Conservation (phyloP, 148 eudicot genomes). For the Chenopodium formosanum region DNA sequence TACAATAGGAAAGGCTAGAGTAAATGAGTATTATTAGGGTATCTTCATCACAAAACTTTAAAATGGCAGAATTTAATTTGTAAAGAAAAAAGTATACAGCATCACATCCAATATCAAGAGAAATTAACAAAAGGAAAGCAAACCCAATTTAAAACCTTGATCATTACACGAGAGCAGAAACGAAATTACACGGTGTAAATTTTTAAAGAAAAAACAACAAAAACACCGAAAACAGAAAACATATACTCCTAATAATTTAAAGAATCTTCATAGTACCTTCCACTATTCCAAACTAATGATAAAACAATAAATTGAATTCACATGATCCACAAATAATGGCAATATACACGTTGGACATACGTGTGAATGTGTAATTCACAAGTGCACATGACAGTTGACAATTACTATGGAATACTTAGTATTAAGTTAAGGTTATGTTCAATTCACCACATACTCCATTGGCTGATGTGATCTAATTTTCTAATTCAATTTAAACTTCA, state of each 20-base stretch:
- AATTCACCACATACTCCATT: too few species aligned
- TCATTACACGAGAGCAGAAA: neutral
- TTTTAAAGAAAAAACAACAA: neutral
- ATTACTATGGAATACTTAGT: too few species aligned
- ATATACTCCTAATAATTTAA: neutral
- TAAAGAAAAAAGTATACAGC: neutral
- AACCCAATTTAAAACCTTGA: neutral
- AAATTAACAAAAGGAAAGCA: too few species aligned
- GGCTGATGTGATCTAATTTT: too few species aligned
- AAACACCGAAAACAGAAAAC: neutral
- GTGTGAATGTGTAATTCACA: constrained; percentile 1
- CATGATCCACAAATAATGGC: constrained; percentile 18
- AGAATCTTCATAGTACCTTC: constrained; percentile 16
- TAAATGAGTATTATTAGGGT: neutral
- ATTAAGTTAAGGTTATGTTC: too few species aligned
- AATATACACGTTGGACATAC: constrained; percentile 8
- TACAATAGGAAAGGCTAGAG: neutral
- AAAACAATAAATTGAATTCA: neutral
- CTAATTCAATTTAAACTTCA: too few species aligned
- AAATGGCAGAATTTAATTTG: neutral
- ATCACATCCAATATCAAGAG: neutral
- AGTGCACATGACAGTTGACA: constrained; percentile 1
- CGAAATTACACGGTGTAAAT: neutral
- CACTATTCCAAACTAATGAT: neutral
- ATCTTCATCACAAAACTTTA: neutral